Evolutionary conservation across 257 asterid genomes (phyloP).

Genomic region (Gardenia jasminoides): DNA sequence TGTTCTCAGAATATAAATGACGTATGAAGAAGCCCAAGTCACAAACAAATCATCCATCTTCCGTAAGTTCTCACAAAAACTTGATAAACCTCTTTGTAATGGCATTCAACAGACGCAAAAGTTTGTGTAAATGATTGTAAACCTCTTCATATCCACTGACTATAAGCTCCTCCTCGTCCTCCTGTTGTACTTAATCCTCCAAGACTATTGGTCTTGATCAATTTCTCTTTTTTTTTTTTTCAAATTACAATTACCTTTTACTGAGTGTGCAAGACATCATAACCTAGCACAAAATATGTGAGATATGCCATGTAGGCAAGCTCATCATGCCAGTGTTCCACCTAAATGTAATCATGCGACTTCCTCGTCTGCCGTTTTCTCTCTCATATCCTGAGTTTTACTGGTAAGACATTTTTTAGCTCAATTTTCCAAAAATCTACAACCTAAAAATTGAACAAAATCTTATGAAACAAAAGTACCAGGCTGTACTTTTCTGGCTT

Average conservation of each 20-base stretch:
- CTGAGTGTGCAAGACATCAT: not conserved
- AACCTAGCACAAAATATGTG: not conserved
- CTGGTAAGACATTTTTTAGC: not conserved
- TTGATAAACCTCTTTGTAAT: not conserved
- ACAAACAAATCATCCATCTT: not conserved
- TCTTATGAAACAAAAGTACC: not conserved
- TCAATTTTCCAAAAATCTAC: not conserved
- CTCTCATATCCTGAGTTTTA: not conserved
- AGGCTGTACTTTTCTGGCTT: not conserved
- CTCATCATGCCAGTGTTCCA: not conserved
- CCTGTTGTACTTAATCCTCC: not conserved
- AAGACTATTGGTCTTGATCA: not conserved
- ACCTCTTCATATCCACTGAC: not conserved
- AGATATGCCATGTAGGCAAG: not conserved
- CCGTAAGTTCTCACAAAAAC: not conserved
- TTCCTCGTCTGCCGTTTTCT: not conserved
- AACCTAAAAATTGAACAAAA: not conserved
- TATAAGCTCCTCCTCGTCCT: not conserved
- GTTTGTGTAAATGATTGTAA: not conserved
- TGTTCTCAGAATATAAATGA: not conserved
- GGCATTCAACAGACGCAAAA: not conserved
- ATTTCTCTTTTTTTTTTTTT: too few relatives aligned
- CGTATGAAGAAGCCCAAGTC: not conserved
- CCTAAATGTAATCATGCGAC: not conserved
- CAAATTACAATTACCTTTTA: too few relatives aligned